Evolutionary conservation across 73 alveolate species (phyloP).

Genomic region (Paramecium bursaria): DNA sequence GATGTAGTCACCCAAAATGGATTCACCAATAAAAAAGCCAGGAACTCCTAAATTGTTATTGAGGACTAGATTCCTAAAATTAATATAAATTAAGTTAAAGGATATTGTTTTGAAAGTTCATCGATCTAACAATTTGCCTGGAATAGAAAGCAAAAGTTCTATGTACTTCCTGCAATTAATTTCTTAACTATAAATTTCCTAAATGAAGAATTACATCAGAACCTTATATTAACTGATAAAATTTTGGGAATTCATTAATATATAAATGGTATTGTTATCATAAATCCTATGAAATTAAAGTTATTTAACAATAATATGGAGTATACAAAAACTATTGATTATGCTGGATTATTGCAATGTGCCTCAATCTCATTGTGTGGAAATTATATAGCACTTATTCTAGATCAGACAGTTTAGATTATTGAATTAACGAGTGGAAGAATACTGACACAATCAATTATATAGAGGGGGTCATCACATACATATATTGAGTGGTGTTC

Average conservation of each 20-base stretch:
- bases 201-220: background rate
- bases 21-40: conserved; percentile 23
- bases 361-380: conserved; percentile 42
- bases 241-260: conserved; percentile 18
- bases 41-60: background rate
- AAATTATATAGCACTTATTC: conserved; percentile 11
- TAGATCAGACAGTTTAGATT: conserved; percentile 11
- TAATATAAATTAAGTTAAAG: background rate
- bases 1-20: background rate
- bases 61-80: conserved; percentile 48
- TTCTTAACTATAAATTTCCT: conserved; percentile 21
- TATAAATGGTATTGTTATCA: background rate
- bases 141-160: conserved; percentile 24
- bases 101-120: conserved; percentile 8
- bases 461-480: conserved; percentile 2
- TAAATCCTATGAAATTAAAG: background rate
- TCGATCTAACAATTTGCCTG: conserved; percentile 31
- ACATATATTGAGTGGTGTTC: conserved; percentile 41
- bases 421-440: conserved; percentile 20
- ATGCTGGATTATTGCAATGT: conserved; percentile 7
- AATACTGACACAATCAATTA: conserved; percentile 22
- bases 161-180: conserved; percentile 31
- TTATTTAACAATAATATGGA: conserved; percentile 35
- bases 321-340: conserved; percentile 4
- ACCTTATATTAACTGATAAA: background rate